phyloP scores from a whole-genome alignment of 306 rosid genomes.

The Cicer pinnatifidum region DNA sequence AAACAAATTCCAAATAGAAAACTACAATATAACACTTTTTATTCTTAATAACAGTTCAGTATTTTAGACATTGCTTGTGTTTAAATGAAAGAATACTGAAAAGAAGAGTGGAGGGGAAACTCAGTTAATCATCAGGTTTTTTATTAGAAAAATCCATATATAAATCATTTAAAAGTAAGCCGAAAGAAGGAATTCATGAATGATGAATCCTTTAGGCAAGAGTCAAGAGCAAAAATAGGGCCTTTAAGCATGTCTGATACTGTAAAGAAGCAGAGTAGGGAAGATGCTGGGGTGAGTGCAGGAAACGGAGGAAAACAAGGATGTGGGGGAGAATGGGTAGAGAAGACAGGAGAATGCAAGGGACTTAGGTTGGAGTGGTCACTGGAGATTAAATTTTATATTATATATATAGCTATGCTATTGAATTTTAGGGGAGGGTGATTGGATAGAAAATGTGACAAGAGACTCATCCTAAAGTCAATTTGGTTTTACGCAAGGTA shows the following conservation, averaged over 20 bases:
- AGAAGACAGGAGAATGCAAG: background rate
- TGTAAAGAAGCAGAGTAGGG: background rate
- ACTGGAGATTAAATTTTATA: too few species aligned
- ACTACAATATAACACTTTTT: background rate
- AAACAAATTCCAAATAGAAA: conserved; percentile 2
- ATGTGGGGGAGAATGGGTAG: background rate
- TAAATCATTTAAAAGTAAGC: background rate
- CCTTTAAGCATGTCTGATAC: background rate
- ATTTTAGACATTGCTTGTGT: background rate
- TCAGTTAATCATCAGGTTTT: background rate
- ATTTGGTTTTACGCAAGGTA: background rate
- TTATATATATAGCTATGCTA: too few species aligned
- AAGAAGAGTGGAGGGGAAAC: background rate
- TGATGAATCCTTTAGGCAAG: background rate
- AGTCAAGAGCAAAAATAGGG: conserved; percentile 1
- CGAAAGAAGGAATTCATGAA: conserved; percentile 5
- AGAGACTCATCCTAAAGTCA: background rate
- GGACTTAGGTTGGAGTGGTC: too few species aligned
- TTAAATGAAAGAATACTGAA: conserved; percentile 20
- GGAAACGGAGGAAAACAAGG: background rate
- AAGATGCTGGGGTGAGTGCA: too few species aligned
- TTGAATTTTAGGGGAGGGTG: background rate
- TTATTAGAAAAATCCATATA: background rate
- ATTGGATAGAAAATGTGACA: background rate
- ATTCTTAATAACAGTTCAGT: conserved; percentile 21